phyloP scores from a whole-genome alignment of 106 monocot genomes.

The Vanilla planifolia region DNA sequence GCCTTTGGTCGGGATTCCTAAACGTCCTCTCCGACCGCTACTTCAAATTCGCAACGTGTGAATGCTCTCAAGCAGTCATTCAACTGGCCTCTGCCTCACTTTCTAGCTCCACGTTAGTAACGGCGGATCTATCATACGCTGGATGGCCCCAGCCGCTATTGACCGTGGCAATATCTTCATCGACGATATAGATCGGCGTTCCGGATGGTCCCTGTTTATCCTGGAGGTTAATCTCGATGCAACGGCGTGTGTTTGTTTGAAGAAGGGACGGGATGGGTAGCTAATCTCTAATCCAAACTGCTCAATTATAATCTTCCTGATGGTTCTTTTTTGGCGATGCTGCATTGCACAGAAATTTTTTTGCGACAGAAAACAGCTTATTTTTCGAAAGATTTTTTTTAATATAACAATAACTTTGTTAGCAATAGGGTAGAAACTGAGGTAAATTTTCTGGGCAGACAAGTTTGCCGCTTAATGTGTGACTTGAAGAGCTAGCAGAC shows the following conservation, averaged over 20 bases:
- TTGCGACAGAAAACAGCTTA: too few species aligned
- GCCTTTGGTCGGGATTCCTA: slow-evolving; percentile 97
- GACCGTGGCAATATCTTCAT: slow-evolving; percentile 68
- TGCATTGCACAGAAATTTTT: too few species aligned
- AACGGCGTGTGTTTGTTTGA: slow-evolving; percentile 53
- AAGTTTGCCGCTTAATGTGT: too few species aligned
- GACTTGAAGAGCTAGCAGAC: too few species aligned
- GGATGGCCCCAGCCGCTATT: slow-evolving; percentile 66
- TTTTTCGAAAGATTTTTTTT: too few species aligned
- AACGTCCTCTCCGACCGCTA: slow-evolving; percentile 77
- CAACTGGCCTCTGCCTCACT: slow-evolving; percentile 53
- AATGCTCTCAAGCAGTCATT: slow-evolving; percentile 75
- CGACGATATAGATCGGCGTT: slow-evolving; percentile 92
- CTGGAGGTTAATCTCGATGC: slow-evolving; percentile 93
- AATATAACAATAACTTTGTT: too few species aligned
- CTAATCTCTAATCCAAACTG: slow-evolving; percentile 94
- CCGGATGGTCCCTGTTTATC: slow-evolving; percentile 70
- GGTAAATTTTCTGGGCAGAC: too few species aligned
- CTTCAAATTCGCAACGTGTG: slow-evolving; percentile 70
- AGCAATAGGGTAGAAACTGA: too few species aligned
- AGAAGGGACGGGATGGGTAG: slow-evolving; percentile 54
- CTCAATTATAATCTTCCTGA: slow-evolving; percentile 91
- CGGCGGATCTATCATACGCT: slow-evolving; percentile 71
- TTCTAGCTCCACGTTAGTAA: slow-evolving; percentile 87
- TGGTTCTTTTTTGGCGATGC: too few species aligned